Percentiles rank a stretch among this genome's conserved stretches.
phyloP scores from a whole-genome alignment of 31 red algal species.

The Odonthalia washingtoniensis region DNA sequence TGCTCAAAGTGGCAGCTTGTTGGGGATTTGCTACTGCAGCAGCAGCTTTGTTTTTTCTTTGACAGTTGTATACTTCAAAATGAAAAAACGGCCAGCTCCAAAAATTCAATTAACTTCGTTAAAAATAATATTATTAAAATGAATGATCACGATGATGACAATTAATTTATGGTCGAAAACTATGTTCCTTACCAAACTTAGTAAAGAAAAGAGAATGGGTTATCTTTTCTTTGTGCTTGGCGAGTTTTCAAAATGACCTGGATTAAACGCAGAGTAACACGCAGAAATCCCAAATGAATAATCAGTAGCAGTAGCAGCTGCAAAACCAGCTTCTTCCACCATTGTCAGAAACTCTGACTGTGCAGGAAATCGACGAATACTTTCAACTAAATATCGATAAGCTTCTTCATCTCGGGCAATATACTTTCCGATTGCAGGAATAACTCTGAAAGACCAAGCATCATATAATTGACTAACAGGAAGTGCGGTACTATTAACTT shows the following conservation, averaged over 20 bases:
- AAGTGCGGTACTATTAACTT: conserved; percentile 46
- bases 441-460: conserved; percentile 73
- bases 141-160: no score
- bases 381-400: conserved; percentile 91
- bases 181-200: no score
- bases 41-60: conserved; percentile 60
- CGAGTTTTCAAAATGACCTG: no score
- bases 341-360: conserved; percentile 65
- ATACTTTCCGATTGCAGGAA: conserved; percentile 74
- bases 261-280: conserved; percentile 51
- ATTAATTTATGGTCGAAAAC: no score
- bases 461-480: conserved; percentile 63
- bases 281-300: conserved; percentile 35
- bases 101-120: no score
- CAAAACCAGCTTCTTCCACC: conserved; percentile 52
- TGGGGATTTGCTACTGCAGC: conserved; percentile 71
- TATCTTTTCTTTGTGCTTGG: no score
- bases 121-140: no score
- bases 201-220: no score
- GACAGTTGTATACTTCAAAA: neutral
- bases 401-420: conserved; percentile 67
- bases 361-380: conserved; percentile 78
- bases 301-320: conserved; percentile 39
- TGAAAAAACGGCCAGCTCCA: no score
- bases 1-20: conserved; percentile 58